Conservation (phyloP, 495 filamentous ascomycete genomes). For the Niebla homalea region DNA sequence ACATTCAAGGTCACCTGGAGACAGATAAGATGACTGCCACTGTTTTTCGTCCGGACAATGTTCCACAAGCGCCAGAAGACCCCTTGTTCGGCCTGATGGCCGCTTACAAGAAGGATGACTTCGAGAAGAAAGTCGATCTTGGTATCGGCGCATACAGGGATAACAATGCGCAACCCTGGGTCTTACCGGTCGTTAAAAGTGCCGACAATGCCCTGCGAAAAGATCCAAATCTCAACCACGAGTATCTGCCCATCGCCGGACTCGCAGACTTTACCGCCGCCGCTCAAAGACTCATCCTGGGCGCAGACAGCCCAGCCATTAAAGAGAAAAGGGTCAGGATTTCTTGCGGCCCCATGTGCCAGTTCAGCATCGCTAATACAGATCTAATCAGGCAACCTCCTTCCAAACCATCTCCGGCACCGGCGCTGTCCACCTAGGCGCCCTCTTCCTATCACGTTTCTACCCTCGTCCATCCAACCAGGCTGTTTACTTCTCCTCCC, state of each 20-base stretch:
- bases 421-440: slow-evolving; percentile 44
- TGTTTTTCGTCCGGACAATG: slow-evolving; percentile 62
- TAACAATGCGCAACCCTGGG: slow-evolving; percentile 94
- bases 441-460: slow-evolving; percentile 43
- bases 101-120: slow-evolving; percentile 72
- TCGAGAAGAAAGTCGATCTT: slow-evolving; percentile 82
- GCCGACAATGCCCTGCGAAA: slow-evolving; percentile 77
- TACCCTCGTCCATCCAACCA: slow-evolving; percentile 38
- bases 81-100: slow-evolving; percentile 88
- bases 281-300: slow-evolving; percentile 80
- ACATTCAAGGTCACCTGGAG: slow-evolving; percentile 31
- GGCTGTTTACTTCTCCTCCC: slow-evolving; percentile 75
- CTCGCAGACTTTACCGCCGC: slow-evolving; percentile 71
- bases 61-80: slow-evolving; percentile 88
- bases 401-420: slow-evolving; percentile 49
- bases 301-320: slow-evolving; percentile 65
- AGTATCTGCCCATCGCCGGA: slow-evolving; percentile 95
- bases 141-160: slow-evolving; percentile 96
- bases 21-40: slow-evolving; percentile 35
- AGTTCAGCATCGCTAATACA: neutral
- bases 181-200: slow-evolving; percentile 94
- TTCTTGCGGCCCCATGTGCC: neutral
- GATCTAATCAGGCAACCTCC: slow-evolving; percentile 29
- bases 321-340: slow-evolving; percentile 62
- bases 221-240: slow-evolving; percentile 86